A percentile compares a stretch with the other conserved stretches of the same genome.
These are phyloP conservation scores for Phtheirospermum japonicum DNA, from an alignment of 257 asterid species.

Conservation along the genomic window DNA sequence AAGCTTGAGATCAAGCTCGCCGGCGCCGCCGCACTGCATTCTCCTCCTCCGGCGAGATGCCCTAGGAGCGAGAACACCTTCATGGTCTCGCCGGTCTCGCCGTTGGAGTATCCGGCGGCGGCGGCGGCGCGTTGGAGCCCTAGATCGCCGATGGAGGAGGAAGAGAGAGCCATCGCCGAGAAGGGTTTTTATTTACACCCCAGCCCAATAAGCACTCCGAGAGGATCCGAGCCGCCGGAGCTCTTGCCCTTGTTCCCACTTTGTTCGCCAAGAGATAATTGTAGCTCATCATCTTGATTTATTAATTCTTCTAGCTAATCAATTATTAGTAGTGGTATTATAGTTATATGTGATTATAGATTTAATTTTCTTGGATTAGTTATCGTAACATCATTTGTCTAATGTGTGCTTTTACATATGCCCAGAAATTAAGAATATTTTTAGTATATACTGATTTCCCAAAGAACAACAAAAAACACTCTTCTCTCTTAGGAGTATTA, in stretches of 20 bases:
- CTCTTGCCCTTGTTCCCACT: conserved; percentile 82
- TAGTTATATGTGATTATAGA: not conserved
- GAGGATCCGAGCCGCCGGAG: conserved; percentile 70
- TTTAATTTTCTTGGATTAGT: not conserved
- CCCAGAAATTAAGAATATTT: no score
- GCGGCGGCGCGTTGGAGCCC: conserved; percentile 57
- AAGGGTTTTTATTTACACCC: conserved; percentile 79
- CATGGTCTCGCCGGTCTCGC: conserved; percentile 73
- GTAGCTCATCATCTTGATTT: conserved; percentile 10
- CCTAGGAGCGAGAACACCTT: conserved; percentile 24
- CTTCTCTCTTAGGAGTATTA: no score
- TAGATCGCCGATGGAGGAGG: conserved; percentile 48
- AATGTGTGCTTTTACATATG: not conserved
- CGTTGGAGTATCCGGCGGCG: conserved; percentile 50
- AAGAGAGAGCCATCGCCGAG: conserved; percentile 58
- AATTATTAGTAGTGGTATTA: not conserved
- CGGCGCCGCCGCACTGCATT: conserved; percentile 23
- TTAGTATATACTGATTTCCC: no score
- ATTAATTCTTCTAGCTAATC: not conserved
- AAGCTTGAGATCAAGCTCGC: conserved; percentile 63
- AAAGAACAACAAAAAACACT: no score
- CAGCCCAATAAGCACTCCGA: conserved; percentile 55
- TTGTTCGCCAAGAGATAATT: conserved; percentile 40
- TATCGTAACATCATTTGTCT: not conserved
- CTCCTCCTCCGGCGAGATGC: conserved; percentile 24